Percentiles rank a stretch among this genome's conserved stretches.
These are phyloP conservation scores for Penicillium freii DNA, from an alignment of 2,329 filamentous ascomycete species.

Conservation along the genomic window DNA sequence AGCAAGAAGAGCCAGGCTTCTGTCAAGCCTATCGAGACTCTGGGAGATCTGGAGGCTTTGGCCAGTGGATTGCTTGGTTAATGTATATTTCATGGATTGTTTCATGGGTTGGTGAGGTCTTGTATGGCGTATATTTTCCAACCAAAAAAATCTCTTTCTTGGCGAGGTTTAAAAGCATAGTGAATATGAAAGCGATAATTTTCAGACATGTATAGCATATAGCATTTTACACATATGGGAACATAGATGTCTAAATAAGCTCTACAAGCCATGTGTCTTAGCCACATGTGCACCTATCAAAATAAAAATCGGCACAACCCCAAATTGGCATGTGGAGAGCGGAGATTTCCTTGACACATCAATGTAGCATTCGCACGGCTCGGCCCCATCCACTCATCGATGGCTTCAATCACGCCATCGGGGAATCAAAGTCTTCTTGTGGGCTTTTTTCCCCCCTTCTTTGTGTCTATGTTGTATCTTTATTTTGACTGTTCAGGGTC, in stretches of 20 bases:
- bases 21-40: constrained; percentile 40
- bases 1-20: constrained; percentile 15
- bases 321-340: background rate
- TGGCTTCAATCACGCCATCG: constrained; percentile 30
- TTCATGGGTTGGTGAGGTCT: constrained; percentile 14
- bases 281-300: too few relatives aligned
- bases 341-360: background rate
- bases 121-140: constrained; percentile 12
- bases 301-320: background rate
- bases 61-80: constrained; percentile 45
- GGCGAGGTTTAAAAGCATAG: constrained; percentile 24
- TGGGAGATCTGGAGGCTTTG: constrained; percentile 49
- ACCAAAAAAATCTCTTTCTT: background rate
- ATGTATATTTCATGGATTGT: constrained; percentile 7
- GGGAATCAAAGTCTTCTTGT: background rate
- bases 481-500: background rate
- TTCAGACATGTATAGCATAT: background rate
- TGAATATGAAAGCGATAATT: constrained; percentile 9
- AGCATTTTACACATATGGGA: background rate
- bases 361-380: background rate
- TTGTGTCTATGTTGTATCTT: background rate
- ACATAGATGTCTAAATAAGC: background rate
- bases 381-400: constrained; percentile 18
- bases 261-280: background rate
- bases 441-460: background rate